Conservation (phyloP, 2,329 filamentous ascomycete genomes). For the Proliferodiscus dingleyae region DNA sequence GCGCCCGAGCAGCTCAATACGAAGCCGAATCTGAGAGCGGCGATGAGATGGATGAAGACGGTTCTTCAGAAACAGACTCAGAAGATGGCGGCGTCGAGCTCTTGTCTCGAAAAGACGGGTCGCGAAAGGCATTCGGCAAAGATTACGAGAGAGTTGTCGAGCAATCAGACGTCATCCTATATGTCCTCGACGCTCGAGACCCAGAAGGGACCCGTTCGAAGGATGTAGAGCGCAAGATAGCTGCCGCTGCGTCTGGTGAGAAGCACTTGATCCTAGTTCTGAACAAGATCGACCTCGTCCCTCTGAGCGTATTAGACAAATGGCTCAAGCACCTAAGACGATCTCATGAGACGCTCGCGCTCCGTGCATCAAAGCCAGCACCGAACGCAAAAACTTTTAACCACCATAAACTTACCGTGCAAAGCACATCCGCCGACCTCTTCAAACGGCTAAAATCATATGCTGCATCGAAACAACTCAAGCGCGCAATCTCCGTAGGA, state of each 20-base stretch:
- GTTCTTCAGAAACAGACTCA: constrained; percentile 41
- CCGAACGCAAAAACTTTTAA: constrained; percentile 88
- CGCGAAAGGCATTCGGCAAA: constrained; percentile 87
- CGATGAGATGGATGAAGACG: constrained; percentile 53
- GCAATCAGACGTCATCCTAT: constrained; percentile 83
- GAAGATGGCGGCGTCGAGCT: constrained; percentile 47
- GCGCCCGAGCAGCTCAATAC: constrained; percentile 75
- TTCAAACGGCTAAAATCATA: constrained; percentile 89
- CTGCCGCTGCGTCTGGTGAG: constrained; percentile 76
- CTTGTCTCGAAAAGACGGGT: constrained; percentile 53
- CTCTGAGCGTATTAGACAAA: constrained; percentile 71
- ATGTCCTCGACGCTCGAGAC: constrained; percentile 88
- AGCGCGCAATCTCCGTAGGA: constrained; percentile 84
- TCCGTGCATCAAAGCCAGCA: constrained; percentile 77
- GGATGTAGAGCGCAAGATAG: constrained; percentile 84
- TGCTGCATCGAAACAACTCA: constrained; percentile 75
- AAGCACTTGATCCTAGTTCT: constrained; percentile 88
- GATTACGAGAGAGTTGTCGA: constrained; percentile 92
- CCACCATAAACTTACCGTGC: constrained; percentile 82
- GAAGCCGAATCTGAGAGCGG: constrained; percentile 34
- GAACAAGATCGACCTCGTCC: constrained; percentile 94
- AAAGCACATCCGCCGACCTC: constrained; percentile 77
- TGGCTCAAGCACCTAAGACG: constrained; percentile 83
- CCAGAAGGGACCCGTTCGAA: constrained; percentile 86
- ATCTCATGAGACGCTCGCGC: constrained; percentile 86